Evolutionary conservation across 805 yeast genomes (phyloP), one percentile per base, ranked within the genome.

Genomic region (Candida nonsorbophila): DNA sequence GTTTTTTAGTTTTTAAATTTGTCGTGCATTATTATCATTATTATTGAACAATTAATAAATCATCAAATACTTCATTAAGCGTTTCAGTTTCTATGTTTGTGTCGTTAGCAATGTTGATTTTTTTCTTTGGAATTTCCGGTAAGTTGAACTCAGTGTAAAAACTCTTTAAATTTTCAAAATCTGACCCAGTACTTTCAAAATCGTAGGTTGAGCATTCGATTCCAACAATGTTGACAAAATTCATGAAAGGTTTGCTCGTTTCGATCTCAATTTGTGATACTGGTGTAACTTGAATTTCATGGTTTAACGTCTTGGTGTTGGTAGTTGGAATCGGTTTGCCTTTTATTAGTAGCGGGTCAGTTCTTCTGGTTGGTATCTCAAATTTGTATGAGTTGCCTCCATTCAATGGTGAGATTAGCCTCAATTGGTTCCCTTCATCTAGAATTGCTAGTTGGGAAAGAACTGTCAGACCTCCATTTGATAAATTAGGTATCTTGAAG

Each of bases 181-280:
- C 38, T 14, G 18, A 11, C 11, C 22, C 19, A 10, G 37, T 35
- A 11, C 22, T 40, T 4, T 33, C 30, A 11, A 27, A 42, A 14
- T 45, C 48, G 40, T 49, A 62, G 7, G 52, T 47, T 16, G 58
- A 48, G 36, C 62, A 51, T 26, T 44, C 44, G 14, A 59, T 45
- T 29, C 56, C 55, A 24, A 45, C 42, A 37, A 49, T 49, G 28
- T 51, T 53, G 16, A 59, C 45, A 22, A 62, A 34, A 27, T 53
- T 52, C 27, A 53, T 42, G 32, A 52, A 60, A 4, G 69, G 68
- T 14, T 47, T 49, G 36, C 77, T 67, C 0, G 80, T 72, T 39
- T 75, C 80, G 30, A 77, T 67, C 44, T 75, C 81, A 18, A 74
- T 67, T 33, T 71, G 69, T 0, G 74, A 64, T 17, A 74, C 46